These are phyloP conservation scores for Simmondsia chinensis DNA, from an alignment of 148 eudicot genomes.

Conservation along the genomic window DNA sequence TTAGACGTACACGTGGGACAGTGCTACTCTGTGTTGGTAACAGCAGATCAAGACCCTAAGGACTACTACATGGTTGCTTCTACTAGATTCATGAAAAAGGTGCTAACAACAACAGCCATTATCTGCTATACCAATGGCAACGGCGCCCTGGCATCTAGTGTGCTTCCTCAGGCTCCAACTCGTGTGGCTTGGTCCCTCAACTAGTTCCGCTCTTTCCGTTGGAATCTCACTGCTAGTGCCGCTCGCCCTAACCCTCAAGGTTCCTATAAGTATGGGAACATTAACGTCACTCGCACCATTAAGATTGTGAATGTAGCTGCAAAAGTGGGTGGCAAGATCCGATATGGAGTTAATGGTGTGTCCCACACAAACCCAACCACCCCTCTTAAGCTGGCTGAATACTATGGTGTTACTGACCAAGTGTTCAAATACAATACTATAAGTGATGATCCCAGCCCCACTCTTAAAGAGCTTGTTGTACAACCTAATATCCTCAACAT, in stretches of 20 bases:
- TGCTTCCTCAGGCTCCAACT: constrained; percentile 35
- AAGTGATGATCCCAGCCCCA: constrained; percentile 25
- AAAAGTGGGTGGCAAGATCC: constrained; percentile 39
- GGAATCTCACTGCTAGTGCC: constrained; percentile 77
- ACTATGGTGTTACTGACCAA: constrained; percentile 27
- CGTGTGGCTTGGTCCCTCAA: constrained; percentile 65
- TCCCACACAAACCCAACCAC: constrained; percentile 44
- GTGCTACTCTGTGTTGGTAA: constrained; percentile 48
- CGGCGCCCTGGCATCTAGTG: constrained; percentile 30
- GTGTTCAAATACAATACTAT: constrained; percentile 39
- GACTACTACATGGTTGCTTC: constrained; percentile 68
- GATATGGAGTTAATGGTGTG: constrained; percentile 50
- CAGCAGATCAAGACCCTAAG: constrained; percentile 41
- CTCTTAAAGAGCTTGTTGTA: constrained; percentile 1
- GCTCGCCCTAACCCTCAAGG: constrained; percentile 88
- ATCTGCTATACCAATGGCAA: constrained; percentile 30
- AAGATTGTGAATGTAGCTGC: constrained; percentile 33
- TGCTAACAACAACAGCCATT: constrained; percentile 25
- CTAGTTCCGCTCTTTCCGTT: constrained; percentile 53
- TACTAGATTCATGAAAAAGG: constrained; percentile 45
- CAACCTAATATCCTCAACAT: constrained; percentile 25
- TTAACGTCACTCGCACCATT: constrained; percentile 58
- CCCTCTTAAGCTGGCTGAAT: constrained; percentile 63
- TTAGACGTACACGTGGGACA: constrained; percentile 67
- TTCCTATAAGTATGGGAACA: constrained; percentile 52